These are phyloP conservation scores for Lablab purpureus DNA, from an alignment of 306 rosid genomes.

Conservation along the genomic window DNA sequence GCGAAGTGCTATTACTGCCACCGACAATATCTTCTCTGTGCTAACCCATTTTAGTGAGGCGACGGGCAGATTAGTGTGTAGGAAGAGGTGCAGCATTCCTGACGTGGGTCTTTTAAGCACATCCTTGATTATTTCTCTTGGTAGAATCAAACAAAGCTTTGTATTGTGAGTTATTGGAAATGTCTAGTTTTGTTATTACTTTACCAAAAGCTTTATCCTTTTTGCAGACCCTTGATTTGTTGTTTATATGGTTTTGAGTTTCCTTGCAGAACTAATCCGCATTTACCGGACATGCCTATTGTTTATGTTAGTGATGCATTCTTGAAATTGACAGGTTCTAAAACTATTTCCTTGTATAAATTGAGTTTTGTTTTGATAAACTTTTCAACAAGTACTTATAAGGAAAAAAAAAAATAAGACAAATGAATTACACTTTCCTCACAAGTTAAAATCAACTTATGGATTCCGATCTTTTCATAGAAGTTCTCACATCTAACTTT, in stretches of 20 bases:
- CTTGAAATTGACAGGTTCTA: slow-evolving; percentile 84
- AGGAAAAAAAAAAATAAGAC: background rate
- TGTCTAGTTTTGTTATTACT: slow-evolving; percentile 59
- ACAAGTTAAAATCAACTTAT: background rate
- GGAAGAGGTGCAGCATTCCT: slow-evolving; percentile 72
- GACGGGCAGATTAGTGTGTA: slow-evolving; percentile 78
- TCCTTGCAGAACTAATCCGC: slow-evolving; percentile 80
- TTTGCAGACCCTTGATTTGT: slow-evolving; percentile 47
- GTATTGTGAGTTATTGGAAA: slow-evolving; percentile 96
- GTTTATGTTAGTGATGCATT: slow-evolving; percentile 94
- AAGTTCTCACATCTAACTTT: background rate
- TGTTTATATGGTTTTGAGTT: slow-evolving; percentile 49
- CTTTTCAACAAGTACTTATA: background rate
- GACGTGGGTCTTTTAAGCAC: slow-evolving; percentile 75
- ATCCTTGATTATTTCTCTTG: slow-evolving; percentile 92
- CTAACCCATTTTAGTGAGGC: slow-evolving; percentile 79
- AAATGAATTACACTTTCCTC: background rate
- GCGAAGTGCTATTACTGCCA: slow-evolving; percentile 67
- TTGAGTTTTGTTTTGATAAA: background rate
- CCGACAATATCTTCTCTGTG: slow-evolving; percentile 73
- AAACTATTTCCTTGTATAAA: slow-evolving; percentile 21
- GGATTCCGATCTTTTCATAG: background rate
- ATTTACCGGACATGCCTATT: slow-evolving; percentile 86
- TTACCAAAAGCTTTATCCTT: slow-evolving; percentile 37
- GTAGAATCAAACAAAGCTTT: slow-evolving; percentile 99